Conservation (phyloP, 2,329 filamentous ascomycete species). For the Aspergillus alliaceus region DNA sequence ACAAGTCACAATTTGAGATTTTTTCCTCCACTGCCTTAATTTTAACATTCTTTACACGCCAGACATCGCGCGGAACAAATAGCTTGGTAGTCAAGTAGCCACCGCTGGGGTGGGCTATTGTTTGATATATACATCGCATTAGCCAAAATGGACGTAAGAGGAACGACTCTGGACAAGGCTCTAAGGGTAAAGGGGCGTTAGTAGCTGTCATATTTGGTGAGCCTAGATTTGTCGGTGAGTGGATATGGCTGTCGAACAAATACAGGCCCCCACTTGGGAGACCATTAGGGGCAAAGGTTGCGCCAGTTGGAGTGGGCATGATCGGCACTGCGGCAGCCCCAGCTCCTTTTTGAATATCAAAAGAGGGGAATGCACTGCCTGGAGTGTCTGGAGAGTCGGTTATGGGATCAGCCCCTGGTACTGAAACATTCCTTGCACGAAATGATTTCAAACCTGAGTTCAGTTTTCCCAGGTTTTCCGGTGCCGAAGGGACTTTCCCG, state of each 20-base stretch:
- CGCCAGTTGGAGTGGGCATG: constrained; percentile 66
- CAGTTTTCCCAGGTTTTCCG: constrained; percentile 60
- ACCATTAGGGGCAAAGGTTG: constrained; percentile 58
- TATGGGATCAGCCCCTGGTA: constrained; percentile 58
- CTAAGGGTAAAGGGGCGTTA: constrained; percentile 74
- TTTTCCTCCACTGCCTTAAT: constrained; percentile 91
- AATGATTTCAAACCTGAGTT: constrained; percentile 71
- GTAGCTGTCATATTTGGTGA: constrained; percentile 63
- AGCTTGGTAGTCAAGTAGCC: constrained; percentile 89
- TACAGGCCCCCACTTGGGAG: constrained; percentile 68
- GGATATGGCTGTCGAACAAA: constrained; percentile 81
- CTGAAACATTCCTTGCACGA: constrained; percentile 72
- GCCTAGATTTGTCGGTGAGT: constrained; percentile 63
- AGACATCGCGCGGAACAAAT: constrained; percentile 89
- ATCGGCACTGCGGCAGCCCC: constrained; percentile 58
- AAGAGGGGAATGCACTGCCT: constrained; percentile 63
- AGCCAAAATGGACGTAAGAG: constrained; percentile 96
- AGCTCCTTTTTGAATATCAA: constrained; percentile 45
- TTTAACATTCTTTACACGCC: constrained; percentile 92
- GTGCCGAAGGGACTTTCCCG: constrained; percentile 41
- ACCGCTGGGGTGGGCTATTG: constrained; percentile 83
- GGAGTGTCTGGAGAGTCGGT: constrained; percentile 75
- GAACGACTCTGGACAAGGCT: constrained; percentile 86
- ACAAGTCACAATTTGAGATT: constrained; percentile 82
- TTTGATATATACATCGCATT: constrained; percentile 92